Evolutionary conservation across 495 filamentous ascomycete genomes (phyloP), one percentile per base, ranked within the genome.

Genomic region (Mytilinidion resinicola): DNA sequence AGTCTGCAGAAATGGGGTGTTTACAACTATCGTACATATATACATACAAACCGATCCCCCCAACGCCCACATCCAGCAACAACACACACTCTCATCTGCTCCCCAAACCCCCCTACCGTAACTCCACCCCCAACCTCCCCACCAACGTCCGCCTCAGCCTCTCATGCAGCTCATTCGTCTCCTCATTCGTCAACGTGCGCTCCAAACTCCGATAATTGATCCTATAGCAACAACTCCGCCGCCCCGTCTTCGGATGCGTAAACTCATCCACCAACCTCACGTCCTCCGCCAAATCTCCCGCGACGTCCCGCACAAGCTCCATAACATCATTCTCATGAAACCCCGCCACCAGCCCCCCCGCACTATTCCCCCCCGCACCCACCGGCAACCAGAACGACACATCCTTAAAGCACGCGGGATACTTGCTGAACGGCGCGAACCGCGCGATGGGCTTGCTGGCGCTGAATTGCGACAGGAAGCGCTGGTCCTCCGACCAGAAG

Each of bases 291-390:
- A 82, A 68, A 69, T 96, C 87, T 14, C 90, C 91, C 9, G 81
- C 88, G 30, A 89, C 80, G 21, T 82, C 82, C 42, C 93, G 80
- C 11, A 96, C 85, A 50, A 95, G 77, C 75, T 97, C 93, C 92
- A 96, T 96, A 41, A 98, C 74, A 73, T 98, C 95, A 71, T 98
- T 97, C 73, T 92, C 91, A 67, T 96, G 91, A 61, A 95, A 88
- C 1, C 42, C 66, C 19, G 3, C 25, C 25, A 30, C 25, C 25
- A 3, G 25, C 8, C 15, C 34, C 25, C 15, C 9, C n/a, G 14
- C 25, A 21, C 51, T 53, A 21, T 61, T 5, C 57, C 63, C 30
- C 49, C 62, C 15, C 57, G 53, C 12, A 51, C 39, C 37, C 49
- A 39, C 51, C 21, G 77, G 77, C 25, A 96, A 72, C 95, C 95